Evolutionary conservation across 345 rosid species (phyloP), one percentile per base, ranked within the genome.

Genomic region (Conringia planisiliqua): DNA sequence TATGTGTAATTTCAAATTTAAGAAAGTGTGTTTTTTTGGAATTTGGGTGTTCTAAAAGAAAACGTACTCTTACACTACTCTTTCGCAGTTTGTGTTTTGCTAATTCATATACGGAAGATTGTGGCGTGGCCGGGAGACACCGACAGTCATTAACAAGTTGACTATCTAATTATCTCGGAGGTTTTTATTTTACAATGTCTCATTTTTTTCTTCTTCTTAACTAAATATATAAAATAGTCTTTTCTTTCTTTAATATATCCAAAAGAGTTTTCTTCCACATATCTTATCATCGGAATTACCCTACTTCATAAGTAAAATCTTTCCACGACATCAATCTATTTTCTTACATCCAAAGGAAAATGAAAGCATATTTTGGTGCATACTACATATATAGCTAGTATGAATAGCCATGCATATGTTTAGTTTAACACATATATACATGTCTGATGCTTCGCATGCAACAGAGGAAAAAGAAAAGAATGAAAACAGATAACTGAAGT

Each of bases 101-200:
- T 62, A 43, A 40, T 40, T 50, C 10, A 18, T 11, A 63, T 74
- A 74, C 78, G 73, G 73, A 58, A 74, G 65, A 16, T 67, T 75
- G 79, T 73, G 82, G 65, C 50, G 76, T 55, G 32, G 54, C 74
- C 50, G 82, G 84, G 89, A 86, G 87, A 84, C 88, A 86, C 24
- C 47, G 77, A 83, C 86, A 71, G 81, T 76, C 73, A 75, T 71
- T 79, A 89, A 80, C 46, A 85, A 83, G 70, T 83, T 80, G 87
- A 85, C 83, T 55, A 33, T 55, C 76, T 74, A 39, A 64, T 40
- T 64, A 30, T 71, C 42, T 66, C 50, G 27, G 64, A 13, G 50
- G 2, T 24, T 66, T 76, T 74, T 40, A 1, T 4, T 58, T 58
- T 9, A 57, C 22, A 39, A 6, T 12, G 36, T 54, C 11, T 54